Evolutionary conservation across 495 filamentous ascomycete species (phyloP).

Genomic region (Neurospora discreta): DNA sequence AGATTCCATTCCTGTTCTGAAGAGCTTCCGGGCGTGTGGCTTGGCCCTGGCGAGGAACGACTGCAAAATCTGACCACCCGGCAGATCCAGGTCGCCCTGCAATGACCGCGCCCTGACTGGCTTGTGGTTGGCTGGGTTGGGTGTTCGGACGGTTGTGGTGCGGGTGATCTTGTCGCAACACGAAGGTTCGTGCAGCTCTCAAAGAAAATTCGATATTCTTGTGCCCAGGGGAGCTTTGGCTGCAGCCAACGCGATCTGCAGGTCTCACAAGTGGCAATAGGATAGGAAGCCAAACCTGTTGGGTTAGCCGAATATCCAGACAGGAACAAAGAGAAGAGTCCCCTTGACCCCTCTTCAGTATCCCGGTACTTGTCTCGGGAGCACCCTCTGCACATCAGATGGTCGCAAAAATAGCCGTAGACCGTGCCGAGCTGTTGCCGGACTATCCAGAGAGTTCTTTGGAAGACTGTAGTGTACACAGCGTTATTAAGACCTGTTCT

Average conservation of each 20-base stretch:
- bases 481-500: neutral
- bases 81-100: neutral
- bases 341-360: neutral
- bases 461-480: neutral
- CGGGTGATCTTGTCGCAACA: constrained; percentile 6
- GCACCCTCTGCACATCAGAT: neutral
- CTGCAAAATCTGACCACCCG: neutral
- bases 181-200: constrained; percentile 6
- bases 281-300: neutral
- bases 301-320: neutral
- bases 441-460: neutral
- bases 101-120: neutral
- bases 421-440: neutral
- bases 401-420: neutral
- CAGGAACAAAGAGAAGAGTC: neutral
- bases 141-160: neutral
- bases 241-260: constrained; percentile 6
- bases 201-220: constrained; percentile 4
- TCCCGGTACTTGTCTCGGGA: neutral
- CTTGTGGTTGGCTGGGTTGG: neutral
- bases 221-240: constrained; percentile 6
- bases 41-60: neutral
- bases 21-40: neutral
- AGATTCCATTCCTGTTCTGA: neutral
- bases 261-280: constrained; percentile 3